Base-by-base conservation (phyloP, 1,284 basidiomycete genomes). In the Sporisorium iseilematis-ciliati region DNA sequence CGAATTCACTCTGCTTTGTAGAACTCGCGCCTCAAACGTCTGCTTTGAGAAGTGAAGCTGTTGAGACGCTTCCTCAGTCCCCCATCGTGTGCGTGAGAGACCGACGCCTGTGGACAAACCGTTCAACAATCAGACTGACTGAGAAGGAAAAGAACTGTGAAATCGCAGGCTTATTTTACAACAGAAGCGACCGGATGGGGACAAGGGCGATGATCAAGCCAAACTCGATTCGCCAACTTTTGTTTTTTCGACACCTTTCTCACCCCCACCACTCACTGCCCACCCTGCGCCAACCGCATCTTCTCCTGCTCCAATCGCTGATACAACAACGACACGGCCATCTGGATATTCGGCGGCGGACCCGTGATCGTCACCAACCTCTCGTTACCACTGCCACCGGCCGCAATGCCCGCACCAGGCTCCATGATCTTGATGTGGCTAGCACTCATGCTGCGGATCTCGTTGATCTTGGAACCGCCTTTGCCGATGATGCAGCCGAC, bases 361-460 rank as follows among this genome's bases (percentile, higher is more conserved):
- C 97, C 97, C 3, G 73, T 83, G 49, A 84, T 82, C 2, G 78
- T 92, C 79, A 82, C 87, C 75, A 75, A 85, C 48, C 82, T 85
- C 70, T 77, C 87, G 81, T 61, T 80, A 25, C 87, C 87, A 23
- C 79, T 80, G 7, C 87, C 86, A 12, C 85, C 86, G 1, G 82
- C 82, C 4, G 79, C 79, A 16, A 80, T 60, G 16, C 82, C 82
- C 2, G 82, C 82, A 40, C 78, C 87, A 26, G 96, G 95, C 83
- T 99, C 97, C 91, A 97, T 97, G 65, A 99, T 97, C 87, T 97
- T 95, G 87, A 99, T 98, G 82, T 96, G 92, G 85, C 94, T 95
- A 21, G 91, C 92, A 84, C 90, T 95, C 91, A 93, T 92, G 85
- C 91, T 93, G 80, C 97, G 90, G 79, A 99, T 97, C 87, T 99